Base-by-base conservation (phyloP, 1,284 basidiomycete genomes). In the Heliocybe sulcata region DNA sequence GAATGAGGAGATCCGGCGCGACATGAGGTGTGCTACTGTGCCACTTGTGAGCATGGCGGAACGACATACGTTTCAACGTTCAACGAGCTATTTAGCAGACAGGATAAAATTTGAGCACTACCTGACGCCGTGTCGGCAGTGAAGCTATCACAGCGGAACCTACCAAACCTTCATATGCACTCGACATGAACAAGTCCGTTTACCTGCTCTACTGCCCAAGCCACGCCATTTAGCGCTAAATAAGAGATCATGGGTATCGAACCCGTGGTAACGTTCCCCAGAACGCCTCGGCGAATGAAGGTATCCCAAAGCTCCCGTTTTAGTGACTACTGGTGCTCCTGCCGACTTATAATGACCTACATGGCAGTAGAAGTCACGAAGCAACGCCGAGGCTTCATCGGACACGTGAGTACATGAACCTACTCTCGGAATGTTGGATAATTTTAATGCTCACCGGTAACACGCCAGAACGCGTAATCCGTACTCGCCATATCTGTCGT, bases 291-390 rank as follows among this genome's bases (percentile, higher is more conserved):
- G 0, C 84, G 72, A 9, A 68, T 73, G 55, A 87, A 79, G 1
- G 83, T 84, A 35, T 85, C 83, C 79, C 79, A 85, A 14, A 86
- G 69, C 64, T 87, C n/a, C 84, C 1, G 77, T 80, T 63, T 76
- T 76, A 55, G 80, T 74, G 27, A 83, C 74, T 2, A 66, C 57
- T 4, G 73, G 69, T 0, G 79, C 79, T 11, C 51, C 57, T 1
- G 63, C 54, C 8, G 72, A 72, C 35, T 65, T 69, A 66, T 74
- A 81, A 2, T 83, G 83, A 0, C 83, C 83, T 22, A 76, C 60
- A 2, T 86, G 71, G 12, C 84, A 76, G 63, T 85, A 87, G 63
- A 82, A 0, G 81, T 70, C 2, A 79, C 79, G 64, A 85, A 86
- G 82, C 79, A 0, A 83, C 82, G 0, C 80, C 82, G 58, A 83